A percentile compares a stretch with the other conserved stretches of the same genome.
phyloP scores from a whole-genome alignment of 164 flowering plant genomes.

The Pachysandra terminalis region DNA sequence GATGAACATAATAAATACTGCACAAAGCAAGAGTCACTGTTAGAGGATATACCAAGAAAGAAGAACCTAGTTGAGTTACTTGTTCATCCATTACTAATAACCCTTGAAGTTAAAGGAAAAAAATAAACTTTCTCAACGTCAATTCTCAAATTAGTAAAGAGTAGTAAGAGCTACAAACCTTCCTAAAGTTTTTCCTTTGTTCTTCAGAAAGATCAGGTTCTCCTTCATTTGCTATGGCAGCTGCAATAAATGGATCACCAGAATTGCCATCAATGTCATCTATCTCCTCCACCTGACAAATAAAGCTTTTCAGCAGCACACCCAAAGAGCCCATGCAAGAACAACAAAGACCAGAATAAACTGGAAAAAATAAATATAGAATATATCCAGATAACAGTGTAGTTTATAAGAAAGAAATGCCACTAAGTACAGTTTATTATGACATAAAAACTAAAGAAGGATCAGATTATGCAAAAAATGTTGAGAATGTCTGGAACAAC shows the following conservation, averaged over 20 bases:
- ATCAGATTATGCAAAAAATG: background rate
- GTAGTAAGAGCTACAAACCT: slow-evolving; percentile 41
- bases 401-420: background rate
- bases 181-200: slow-evolving; percentile 69
- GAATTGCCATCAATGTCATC: slow-evolving; percentile 67
- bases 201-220: slow-evolving; percentile 81
- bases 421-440: background rate
- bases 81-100: too few species aligned
- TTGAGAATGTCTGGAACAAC: background rate
- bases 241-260: slow-evolving; percentile 75
- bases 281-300: slow-evolving; percentile 92
- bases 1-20: too few species aligned
- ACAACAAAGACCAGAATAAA: background rate
- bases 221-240: slow-evolving; percentile 79
- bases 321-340: background rate
- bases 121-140: too few species aligned
- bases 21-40: too few species aligned
- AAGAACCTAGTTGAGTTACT: too few species aligned
- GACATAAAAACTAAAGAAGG: background rate
- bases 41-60: too few species aligned
- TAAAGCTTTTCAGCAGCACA: slow-evolving; percentile 1
- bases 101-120: too few species aligned
- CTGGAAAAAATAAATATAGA: background rate
- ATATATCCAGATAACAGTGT: background rate
- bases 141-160: background rate